Base-by-base conservation (phyloP, 306 rosid genomes). In the Corylus avellana region DNA sequence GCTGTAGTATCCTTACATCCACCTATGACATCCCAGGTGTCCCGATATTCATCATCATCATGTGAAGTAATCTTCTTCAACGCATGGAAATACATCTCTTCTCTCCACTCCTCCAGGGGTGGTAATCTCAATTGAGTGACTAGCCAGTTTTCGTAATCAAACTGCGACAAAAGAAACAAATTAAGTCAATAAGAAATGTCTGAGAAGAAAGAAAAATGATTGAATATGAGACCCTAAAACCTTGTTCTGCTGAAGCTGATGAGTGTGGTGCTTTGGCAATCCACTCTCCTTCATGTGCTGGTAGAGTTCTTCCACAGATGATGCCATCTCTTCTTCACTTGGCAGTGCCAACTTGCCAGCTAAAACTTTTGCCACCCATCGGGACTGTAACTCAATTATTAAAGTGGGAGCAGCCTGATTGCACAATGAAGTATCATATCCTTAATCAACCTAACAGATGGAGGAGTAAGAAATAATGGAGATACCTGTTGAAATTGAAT, bases 181-280 rank as follows among this genome's bases (percentile, higher is more conserved):
- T 22, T 22, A 22, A 37, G 72, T 66, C 49, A 66, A 18, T 18
- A 64, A 25, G 35, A 37, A 11, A 20, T 9, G 29, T 59, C 1
- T 49, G 17, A 59, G 66, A 25, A 25, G 7, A 25, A 25, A 25
- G 14, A 12, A 11, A 59, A 39, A 17, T 7, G 39, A 39, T 7
- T 8, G 12, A 39, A 39, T 39, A 18, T 37, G 11, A 12, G 0
- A 39, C 11, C 7, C 8, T 10, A 9, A 67, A 39, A 67, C 72
- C 72, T 39, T 39, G 50, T 66, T 35, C 48, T 64, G 50, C 72
- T 9, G 49, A 66, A 66, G 49, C 72, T 66, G 7, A 39, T 66
- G 72, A 8, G 72, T 39, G 49, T 66, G 72, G 49, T 17, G 72
- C 50, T 66, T 66, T 7, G 72, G 72, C 72, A 20, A 8, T 66